Evolutionary conservation across 2,329 filamentous ascomycete species (phyloP), one percentile per base, ranked within the genome.

Genomic region (Penicillium sp.): DNA sequence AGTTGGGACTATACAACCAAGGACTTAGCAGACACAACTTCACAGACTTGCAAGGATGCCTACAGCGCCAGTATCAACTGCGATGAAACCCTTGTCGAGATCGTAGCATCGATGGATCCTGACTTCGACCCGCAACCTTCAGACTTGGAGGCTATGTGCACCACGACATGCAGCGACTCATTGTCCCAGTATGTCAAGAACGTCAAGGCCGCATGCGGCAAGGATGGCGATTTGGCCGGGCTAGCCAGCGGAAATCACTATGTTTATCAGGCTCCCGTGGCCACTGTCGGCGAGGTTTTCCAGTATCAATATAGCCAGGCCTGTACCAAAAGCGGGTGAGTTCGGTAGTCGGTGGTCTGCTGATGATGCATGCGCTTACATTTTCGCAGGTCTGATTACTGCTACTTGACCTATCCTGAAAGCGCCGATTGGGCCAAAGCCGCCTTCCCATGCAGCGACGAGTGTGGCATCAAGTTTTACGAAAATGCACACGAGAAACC

Each of bases 1-100:
- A 59, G 57, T 34, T 63, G 57, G 58, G 53, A 56, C 41, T 62
- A 60, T 28, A 53, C 53, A 39, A 45, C 52, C 39, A 59, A 56
- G 32, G 58, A 60, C 39, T 33, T 63, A 3, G 57, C 54, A 21
- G 43, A 48, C 26, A 57, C 53, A 7, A 64, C 60, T 2, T 63
- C 57, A 9, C 39, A 56, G 19, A 45, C 49, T 13, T 64, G 58
- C 31, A 59, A 58, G 31, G 49, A 53, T 13, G 60, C 60, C 4
- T 62, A 62, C 39, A 53, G 51, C 33, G 50, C 54, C 17, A 44
- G 26, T 25, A 60, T 62, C 29, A 37, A 62, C 35, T 64, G 60
- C 33, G 57, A 61, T 29, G 29, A 47, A 34, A 59, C 57, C 7
- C 51, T 63, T 3, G 41, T 60, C 17, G 52, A 55, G 11, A 30